Evolutionary conservation across 2,329 filamentous ascomycete genomes (phyloP), one percentile per base, ranked within the genome.

Genomic region (Ophiostoma sp.): DNA sequence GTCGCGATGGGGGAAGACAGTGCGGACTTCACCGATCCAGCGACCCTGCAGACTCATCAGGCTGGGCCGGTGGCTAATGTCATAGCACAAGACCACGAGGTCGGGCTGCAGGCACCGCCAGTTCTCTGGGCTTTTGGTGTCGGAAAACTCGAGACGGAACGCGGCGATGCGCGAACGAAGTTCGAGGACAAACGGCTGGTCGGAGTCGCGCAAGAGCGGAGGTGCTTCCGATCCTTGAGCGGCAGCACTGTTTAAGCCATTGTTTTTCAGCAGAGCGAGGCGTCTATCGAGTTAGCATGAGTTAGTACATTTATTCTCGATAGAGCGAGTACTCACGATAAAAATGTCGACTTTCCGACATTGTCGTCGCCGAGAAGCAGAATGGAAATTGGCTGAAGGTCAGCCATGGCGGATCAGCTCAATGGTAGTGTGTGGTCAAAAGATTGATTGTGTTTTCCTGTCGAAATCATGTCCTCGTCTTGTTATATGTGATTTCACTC

Each of bases 141-240:
- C 89, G 76, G 85, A 87, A 77, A 90, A 89, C 78, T 89, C 87
- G 75, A 91, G 83, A 33, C 86, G 84, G 77, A 87, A 88, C 9
- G 82, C 80, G 15, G 82, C 78, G 63, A 82, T 85, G 76, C 83
- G 82, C 55, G 84, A 83, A 71, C 81, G 82, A 73, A 89, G 82
- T 73, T 89, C 85, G 77, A 90, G 89, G 52, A 87, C 80, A 77
- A 87, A 90, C 0, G 89, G 89, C 80, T 91, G 89, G 77, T 91
- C 85, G 73, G 84, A 82, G 79, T 91, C 88, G 74, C 84, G 84
- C 73, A 90, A 84, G 19, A 88, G 79, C n/a, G 82, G 81, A 48
- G 88, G 79, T 28, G 82, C 81, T 39, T 88, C 83, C 7, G 82
- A 81, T 45, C 79, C 82, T 61, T 78, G 80, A 74, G 76, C 74